A percentile compares a stretch with the other conserved stretches of the same genome.
Evolutionary conservation across 2,329 filamentous ascomycete species (phyloP).

Genomic region (Pestalotiopsis sp.): DNA sequence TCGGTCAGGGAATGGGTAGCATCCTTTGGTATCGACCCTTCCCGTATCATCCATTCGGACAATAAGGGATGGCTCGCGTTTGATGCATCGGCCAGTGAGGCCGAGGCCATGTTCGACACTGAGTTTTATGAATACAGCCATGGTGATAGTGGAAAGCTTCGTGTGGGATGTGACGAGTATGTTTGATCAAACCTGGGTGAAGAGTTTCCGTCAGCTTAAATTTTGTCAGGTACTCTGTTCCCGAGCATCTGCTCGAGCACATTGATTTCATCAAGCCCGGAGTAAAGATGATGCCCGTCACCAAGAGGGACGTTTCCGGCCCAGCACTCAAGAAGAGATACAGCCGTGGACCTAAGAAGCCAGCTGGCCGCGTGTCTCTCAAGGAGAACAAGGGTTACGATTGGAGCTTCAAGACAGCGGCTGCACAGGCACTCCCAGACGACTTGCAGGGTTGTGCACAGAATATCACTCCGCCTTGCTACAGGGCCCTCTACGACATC

Average conservation of each 20-base stretch:
- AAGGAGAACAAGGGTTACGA: constrained; percentile 18
- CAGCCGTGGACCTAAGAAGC: constrained; percentile 14
- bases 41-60: constrained; percentile 22
- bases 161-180: not conserved
- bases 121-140: constrained; percentile 37
- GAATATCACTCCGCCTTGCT: constrained; percentile 5
- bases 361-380: not conserved
- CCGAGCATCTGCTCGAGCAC: constrained; percentile 36
- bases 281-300: constrained; percentile 34
- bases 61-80: constrained; percentile 38
- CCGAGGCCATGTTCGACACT: constrained; percentile 33
- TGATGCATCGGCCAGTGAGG: constrained; percentile 33
- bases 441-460: not conserved
- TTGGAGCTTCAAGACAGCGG: not conserved
- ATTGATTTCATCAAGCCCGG: constrained; percentile 51
- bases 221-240: constrained; percentile 17
- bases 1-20: constrained; percentile 33
- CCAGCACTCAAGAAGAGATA: constrained; percentile 5
- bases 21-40: constrained; percentile 28
- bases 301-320: not conserved
- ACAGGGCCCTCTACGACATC: constrained; percentile 22
- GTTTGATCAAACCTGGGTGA: constrained; percentile 16
- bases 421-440: constrained; percentile 14
- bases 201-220: constrained; percentile 16
- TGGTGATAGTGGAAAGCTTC: constrained; percentile 9